Conservation (phyloP, 2,329 filamentous ascomycete genomes). For the Aureobasidium musti region DNA sequence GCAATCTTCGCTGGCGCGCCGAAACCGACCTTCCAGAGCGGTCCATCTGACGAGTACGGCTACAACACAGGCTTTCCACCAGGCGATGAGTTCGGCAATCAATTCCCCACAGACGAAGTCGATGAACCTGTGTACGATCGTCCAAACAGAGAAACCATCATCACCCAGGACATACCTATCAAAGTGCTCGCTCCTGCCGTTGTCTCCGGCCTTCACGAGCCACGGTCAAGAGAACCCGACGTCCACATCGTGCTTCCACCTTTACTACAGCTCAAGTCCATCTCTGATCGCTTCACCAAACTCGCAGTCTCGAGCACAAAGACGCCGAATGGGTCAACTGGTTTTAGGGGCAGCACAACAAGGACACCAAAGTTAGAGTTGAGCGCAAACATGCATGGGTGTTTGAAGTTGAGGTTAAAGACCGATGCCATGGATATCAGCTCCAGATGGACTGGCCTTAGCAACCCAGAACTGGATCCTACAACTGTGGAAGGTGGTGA, state of each 20-base stretch:
- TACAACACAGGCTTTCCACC: constrained; percentile 3
- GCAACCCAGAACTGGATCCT: constrained; percentile 85
- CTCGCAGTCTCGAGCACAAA: constrained; percentile 59
- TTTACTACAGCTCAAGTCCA: constrained; percentile 83
- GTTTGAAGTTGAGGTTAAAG: constrained; percentile 73
- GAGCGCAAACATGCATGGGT: constrained; percentile 92
- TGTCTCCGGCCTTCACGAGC: constrained; percentile 93
- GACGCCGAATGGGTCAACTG: constrained; percentile 33
- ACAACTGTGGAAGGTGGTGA: constrained; percentile 67
- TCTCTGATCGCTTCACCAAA: constrained; percentile 93
- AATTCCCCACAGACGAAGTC: constrained; percentile 25
- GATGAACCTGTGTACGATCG: constrained; percentile 43
- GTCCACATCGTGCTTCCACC: constrained; percentile 91
- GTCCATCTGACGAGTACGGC: background rate
- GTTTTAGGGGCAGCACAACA: constrained; percentile 41
- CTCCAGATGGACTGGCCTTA: constrained; percentile 80
- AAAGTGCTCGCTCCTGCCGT: constrained; percentile 79
- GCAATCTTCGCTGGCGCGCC: constrained; percentile 56
- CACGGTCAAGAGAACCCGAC: constrained; percentile 84
- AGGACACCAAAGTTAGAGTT: constrained; percentile 71
- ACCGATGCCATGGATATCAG: constrained; percentile 84
- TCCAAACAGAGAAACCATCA: constrained; percentile 81
- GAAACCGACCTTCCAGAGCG: background rate
- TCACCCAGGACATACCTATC: constrained; percentile 96
- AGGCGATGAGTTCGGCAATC: background rate